phyloP scores from a whole-genome alignment of 2,329 filamentous ascomycete genomes.

The Diaporthe vexans region DNA sequence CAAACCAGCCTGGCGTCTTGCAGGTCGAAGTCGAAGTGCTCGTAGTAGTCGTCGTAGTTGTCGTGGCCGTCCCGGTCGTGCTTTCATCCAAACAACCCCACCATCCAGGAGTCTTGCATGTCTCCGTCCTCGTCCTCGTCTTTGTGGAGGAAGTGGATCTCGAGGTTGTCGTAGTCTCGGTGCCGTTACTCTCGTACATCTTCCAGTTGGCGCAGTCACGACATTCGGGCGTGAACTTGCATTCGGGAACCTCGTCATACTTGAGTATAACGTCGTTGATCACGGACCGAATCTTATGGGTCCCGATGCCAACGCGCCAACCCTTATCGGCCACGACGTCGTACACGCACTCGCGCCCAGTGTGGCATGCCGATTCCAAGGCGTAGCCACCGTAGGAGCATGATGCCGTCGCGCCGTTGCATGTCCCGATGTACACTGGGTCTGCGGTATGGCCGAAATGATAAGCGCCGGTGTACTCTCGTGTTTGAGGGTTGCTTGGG shows the following conservation, averaged over 20 bases:
- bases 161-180: constrained; percentile 78
- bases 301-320: constrained; percentile 91
- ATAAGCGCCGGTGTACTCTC: constrained; percentile 81
- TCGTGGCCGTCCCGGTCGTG: constrained; percentile 62
- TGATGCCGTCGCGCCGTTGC: constrained; percentile 88
- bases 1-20: constrained; percentile 76
- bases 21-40: constrained; percentile 65
- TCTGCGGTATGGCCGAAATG: constrained; percentile 98
- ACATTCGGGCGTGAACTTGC: constrained; percentile 82
- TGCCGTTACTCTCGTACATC: constrained; percentile 93
- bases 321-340: constrained; percentile 93
- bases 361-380: constrained; percentile 92
- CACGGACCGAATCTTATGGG: constrained; percentile 89
- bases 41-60: constrained; percentile 57
- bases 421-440: constrained; percentile 93
- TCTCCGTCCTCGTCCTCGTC: constrained; percentile 81
- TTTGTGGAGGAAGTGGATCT: constrained; percentile 70
- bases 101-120: constrained; percentile 93
- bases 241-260: constrained; percentile 85
- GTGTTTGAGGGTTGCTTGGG: constrained; percentile 77
- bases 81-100: constrained; percentile 83
- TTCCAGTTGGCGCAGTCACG: constrained; percentile 95
- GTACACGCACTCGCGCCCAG: constrained; percentile 88
- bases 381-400: constrained; percentile 95
- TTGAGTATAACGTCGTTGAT: constrained; percentile 89